phyloP scores from a whole-genome alignment of 1,284 basidiomycete species.

The Jaminaea rosea region DNA sequence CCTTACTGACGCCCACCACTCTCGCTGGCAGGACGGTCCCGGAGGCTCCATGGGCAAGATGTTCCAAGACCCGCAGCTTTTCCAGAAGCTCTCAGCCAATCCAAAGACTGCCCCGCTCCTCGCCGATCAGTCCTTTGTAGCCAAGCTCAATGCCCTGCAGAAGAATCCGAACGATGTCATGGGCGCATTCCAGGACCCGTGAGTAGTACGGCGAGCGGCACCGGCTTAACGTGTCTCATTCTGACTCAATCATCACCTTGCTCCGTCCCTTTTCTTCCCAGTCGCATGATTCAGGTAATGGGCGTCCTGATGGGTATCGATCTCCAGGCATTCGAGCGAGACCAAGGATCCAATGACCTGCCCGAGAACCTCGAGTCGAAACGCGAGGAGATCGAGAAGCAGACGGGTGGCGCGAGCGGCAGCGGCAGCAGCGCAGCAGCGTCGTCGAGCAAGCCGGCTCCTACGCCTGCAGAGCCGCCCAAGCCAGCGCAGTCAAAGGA shows the following conservation, averaged over 20 bases:
- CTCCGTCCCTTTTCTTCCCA: not conserved
- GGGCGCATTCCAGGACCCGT: constrained; percentile 63
- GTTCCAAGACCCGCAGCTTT: constrained; percentile 74
- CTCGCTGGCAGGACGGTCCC: constrained; percentile 9
- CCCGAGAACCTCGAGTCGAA: constrained; percentile 55
- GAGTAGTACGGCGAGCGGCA: constrained; percentile 59
- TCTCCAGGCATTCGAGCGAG: constrained; percentile 73
- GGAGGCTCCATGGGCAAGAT: constrained; percentile 62
- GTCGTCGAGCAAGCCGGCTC: constrained; percentile 24
- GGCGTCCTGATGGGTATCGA: constrained; percentile 91
- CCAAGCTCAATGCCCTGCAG: constrained; percentile 47
- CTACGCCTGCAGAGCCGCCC: constrained; percentile 49
- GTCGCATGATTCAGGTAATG: constrained; percentile 60
- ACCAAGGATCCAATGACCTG: constrained; percentile 73
- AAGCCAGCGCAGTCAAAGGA: constrained; percentile 43
- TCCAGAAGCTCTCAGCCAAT: constrained; percentile 74
- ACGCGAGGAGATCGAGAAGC: constrained; percentile 38
- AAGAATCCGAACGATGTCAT: constrained; percentile 40
- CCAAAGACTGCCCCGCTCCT: constrained; percentile 76
- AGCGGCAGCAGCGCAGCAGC: constrained; percentile 5
- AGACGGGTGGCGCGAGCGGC: constrained; percentile 13
- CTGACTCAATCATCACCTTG: no score
- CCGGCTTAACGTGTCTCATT: no score
- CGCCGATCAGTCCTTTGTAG: constrained; percentile 61
- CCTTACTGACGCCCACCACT: not conserved